Base-by-base conservation (phyloP, 495 filamentous ascomycete species). In the Hypoxylon perforatum region DNA sequence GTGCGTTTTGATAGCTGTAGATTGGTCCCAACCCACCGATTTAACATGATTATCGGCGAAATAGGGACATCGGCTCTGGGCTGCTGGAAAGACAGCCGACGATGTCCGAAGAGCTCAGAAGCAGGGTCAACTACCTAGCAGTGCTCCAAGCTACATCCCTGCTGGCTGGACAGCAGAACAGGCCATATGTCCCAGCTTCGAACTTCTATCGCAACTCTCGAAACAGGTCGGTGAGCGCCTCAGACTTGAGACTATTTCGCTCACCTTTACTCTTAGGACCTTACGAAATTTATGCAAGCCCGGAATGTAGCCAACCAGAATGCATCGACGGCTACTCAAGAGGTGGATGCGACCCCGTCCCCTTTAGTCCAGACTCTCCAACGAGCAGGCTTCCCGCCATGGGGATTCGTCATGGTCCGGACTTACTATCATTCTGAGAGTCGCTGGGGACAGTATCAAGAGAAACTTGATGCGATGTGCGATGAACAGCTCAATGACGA, bases 391-490 rank as follows among this genome's bases (percentile, higher is more conserved):
- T 28, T 28, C 25, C 25, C 25, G 25, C 25, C 25, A 28, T 28
- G 25, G 25, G 25, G 25, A 28, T 28, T 28, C 8, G 25, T 8
- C 25, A 28, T 28, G 8, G 25, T 28, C 25, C 25, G 25, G 8
- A 53, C 50, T 41, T 38, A 41, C 12, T 53, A 53, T 14, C 14
- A 12, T 12, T 53, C 33, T 15, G 35, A 53, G 18, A 41, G 50
- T n/a, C 36, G 35, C 33, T 53, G 50, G 50, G 35, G 23, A n/a
- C 18, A 41, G 36, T 53, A 39, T 14, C 50, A 39, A 18, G 4
- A 39, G 4, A 17, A 53, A 4, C 35, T 41, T 11, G 35, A 25
- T 15, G 18, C 8, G 18, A 53, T 41, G 33, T 41, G 35, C 10
- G 49, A 52, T 21, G 33, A 22, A 25, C 50, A 53, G 35, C 35